Evolutionary conservation across 495 filamentous ascomycete genomes (phyloP).

Genomic region (Lasiosphaeriaceae sp.): DNA sequence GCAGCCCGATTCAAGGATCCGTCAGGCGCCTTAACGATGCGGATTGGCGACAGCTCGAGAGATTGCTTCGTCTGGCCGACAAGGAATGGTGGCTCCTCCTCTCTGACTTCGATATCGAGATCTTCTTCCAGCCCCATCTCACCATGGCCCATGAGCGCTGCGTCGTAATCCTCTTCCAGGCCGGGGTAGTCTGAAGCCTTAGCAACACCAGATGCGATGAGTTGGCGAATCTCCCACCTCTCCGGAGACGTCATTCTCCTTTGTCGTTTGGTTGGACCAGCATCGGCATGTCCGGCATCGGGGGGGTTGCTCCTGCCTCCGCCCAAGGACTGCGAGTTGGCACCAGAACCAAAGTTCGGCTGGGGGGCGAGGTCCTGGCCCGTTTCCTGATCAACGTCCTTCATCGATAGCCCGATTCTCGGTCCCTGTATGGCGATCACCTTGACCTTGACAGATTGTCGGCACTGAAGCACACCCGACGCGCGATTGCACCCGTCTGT

Average conservation of each 20-base stretch:
- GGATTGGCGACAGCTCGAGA: constrained; percentile 87
- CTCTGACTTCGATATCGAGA: constrained; percentile 91
- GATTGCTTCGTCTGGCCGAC: constrained; percentile 95
- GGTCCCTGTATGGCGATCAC: constrained; percentile 78
- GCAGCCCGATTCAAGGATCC: constrained; percentile 93
- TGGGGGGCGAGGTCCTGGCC: constrained; percentile 82
- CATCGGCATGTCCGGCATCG: too few relatives aligned
- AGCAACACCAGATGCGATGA: constrained; percentile 90
- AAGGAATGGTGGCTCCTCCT: constrained; percentile 95
- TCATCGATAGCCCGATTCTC: constrained; percentile 88
- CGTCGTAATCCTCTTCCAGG: constrained; percentile 89
- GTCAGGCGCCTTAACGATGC: constrained; percentile 95
- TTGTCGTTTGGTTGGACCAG: constrained; percentile 31
- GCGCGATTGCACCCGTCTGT: constrained; percentile 87
- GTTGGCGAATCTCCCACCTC: constrained; percentile 93
- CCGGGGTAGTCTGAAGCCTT: constrained; percentile 92
- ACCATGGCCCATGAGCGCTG: constrained; percentile 77
- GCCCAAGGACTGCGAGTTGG: constrained; percentile 80
- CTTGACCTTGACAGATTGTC: constrained; percentile 89
- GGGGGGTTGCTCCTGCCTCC: constrained; percentile 51
- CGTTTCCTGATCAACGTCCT: constrained; percentile 90
- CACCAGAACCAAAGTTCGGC: constrained; percentile 78
- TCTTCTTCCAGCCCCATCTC: constrained; percentile 95
- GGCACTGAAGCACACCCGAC: constrained; percentile 79
- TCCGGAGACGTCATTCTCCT: constrained; percentile 96